These are phyloP conservation scores for Trametes villosa DNA, from an alignment of 768 basidiomycete genomes.

Conservation along the genomic window DNA sequence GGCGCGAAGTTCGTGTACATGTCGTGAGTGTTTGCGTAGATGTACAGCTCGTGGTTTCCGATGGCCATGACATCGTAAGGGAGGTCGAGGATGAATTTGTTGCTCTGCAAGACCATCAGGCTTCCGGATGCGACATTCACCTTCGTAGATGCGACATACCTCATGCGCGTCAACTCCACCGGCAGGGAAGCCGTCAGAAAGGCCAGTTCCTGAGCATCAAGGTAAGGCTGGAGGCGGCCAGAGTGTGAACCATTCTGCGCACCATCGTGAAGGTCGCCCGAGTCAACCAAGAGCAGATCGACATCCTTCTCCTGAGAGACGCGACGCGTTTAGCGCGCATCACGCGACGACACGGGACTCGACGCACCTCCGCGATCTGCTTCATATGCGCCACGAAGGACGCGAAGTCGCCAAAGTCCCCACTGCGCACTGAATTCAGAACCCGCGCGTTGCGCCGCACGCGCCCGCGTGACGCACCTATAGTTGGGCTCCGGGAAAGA, in stretches of 20 bases:
- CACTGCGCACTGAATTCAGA: slow-evolving; percentile 34
- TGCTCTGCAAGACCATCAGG: slow-evolving; percentile 49
- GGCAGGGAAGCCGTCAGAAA: slow-evolving; percentile 74
- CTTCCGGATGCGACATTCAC: background rate
- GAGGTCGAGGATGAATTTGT: slow-evolving; percentile 70
- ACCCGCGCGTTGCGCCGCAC: background rate
- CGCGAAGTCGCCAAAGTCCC: slow-evolving; percentile 80
- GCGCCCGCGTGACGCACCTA: slow-evolving; percentile 41
- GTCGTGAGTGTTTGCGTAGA: slow-evolving; percentile 66
- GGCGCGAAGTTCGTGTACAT: slow-evolving; percentile 75
- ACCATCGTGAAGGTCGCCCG: slow-evolving; percentile 81
- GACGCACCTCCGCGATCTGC: slow-evolving; percentile 59
- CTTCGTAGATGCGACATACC: slow-evolving; percentile 40
- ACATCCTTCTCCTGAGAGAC: slow-evolving; percentile 63
- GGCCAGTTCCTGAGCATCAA: slow-evolving; percentile 61
- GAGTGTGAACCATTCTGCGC: background rate
- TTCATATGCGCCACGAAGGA: slow-evolving; percentile 90
- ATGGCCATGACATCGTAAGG: slow-evolving; percentile 85
- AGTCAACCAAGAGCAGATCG: slow-evolving; percentile 82
- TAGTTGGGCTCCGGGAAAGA: slow-evolving; percentile 79
- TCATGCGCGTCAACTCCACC: slow-evolving; percentile 76
- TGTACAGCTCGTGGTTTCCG: slow-evolving; percentile 90
- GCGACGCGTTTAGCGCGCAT: background rate
- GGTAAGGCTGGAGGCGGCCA: background rate
- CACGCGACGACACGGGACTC: background rate